Conservation (phyloP, 495 filamentous ascomycete species). For the Platismatia glauca region DNA sequence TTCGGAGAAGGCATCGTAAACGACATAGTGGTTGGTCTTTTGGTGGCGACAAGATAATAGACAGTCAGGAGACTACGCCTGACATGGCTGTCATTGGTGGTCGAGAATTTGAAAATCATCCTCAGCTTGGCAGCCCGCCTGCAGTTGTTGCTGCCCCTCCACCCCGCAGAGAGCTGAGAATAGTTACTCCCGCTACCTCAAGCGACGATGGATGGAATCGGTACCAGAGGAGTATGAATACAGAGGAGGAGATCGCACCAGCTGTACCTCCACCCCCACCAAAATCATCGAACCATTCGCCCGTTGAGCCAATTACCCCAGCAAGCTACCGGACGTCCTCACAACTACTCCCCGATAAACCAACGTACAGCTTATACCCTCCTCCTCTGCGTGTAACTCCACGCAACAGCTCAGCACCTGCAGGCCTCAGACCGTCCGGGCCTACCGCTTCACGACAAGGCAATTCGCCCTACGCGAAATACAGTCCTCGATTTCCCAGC, state of each 20-base stretch:
- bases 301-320: conserved; percentile 21
- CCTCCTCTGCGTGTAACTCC: conserved; percentile 15
- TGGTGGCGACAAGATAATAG: conserved; percentile 20
- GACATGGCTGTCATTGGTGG: conserved; percentile 6
- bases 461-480: conserved; percentile 9
- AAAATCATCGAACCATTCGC: conserved; percentile 13
- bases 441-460: not conserved
- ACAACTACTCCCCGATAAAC: conserved; percentile 25
- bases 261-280: conserved; percentile 14
- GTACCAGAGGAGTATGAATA: conserved; percentile 18
- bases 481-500: conserved; percentile 14
- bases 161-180: conserved; percentile 13
- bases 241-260: conserved; percentile 22
- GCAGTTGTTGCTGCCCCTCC: conserved; percentile 4
- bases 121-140: not conserved
- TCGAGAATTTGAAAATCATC: conserved; percentile 14
- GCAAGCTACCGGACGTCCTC: conserved; percentile 21
- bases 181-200: conserved; percentile 12
- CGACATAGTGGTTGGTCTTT: conserved; percentile 22
- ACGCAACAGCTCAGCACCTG: conserved; percentile 4
- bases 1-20: conserved; percentile 12
- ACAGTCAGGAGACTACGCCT: conserved; percentile 19
- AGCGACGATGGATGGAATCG: conserved; percentile 19
- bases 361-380: conserved; percentile 22
- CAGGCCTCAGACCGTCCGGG: conserved; percentile 9